Conservation (phyloP, 202 grass and related monocot species). For the Carex sylvatica region DNA sequence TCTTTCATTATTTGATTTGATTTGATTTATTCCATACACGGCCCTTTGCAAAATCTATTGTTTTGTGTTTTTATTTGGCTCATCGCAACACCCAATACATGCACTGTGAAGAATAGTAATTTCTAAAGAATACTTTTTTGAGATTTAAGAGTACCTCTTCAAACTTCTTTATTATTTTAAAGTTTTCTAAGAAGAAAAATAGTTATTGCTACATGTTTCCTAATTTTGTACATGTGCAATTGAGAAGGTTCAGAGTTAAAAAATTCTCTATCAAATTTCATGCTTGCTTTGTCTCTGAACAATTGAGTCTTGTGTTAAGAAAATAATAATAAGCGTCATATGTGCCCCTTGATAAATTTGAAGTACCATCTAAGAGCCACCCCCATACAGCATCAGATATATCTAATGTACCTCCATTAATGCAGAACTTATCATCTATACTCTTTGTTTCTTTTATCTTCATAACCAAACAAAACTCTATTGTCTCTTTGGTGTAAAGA, state of each 20-base stretch:
- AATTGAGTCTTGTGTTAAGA: neutral
- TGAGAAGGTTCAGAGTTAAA: neutral
- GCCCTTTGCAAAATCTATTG: neutral
- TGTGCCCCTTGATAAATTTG: neutral
- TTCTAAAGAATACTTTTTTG: neutral
- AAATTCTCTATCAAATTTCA: neutral
- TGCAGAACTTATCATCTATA: neutral
- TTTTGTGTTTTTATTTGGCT: neutral
- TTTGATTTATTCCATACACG: neutral
- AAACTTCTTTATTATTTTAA: neutral
- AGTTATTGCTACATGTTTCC: neutral
- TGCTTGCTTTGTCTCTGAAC: neutral
- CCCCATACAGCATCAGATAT: neutral
- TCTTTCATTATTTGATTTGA: constrained; percentile 3
- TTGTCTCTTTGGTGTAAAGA: neutral
- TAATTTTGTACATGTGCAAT: neutral
- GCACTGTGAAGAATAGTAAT: neutral
- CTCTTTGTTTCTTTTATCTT: neutral
- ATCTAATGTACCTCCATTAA: neutral
- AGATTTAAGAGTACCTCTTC: neutral
- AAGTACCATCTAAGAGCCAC: neutral
- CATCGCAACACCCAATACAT: neutral
- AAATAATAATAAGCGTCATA: neutral
- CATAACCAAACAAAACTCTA: neutral
- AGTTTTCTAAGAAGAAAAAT: neutral